These are phyloP conservation scores for Dactylellina drechsleri DNA, from an alignment of 2,329 filamentous ascomycete species.

Conservation along the genomic window DNA sequence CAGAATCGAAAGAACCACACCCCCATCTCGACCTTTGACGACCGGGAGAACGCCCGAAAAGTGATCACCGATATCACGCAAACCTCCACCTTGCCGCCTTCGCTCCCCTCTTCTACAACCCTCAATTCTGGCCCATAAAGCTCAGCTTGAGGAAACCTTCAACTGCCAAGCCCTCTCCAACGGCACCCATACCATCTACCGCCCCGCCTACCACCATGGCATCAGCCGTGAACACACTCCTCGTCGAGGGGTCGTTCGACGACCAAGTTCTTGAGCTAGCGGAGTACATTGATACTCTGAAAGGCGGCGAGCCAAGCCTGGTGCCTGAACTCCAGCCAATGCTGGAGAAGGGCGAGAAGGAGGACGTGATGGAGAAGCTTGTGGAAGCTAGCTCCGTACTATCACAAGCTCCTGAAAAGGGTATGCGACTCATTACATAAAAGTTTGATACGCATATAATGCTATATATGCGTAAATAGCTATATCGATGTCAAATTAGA, in stretches of 20 bases:
- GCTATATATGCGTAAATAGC: constrained; percentile 26
- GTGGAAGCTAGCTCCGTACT: constrained; percentile 80
- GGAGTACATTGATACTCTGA: constrained; percentile 86
- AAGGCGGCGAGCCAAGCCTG: constrained; percentile 68
- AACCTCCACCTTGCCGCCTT: not conserved
- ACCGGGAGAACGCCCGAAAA: not conserved
- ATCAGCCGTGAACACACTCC: constrained; percentile 63
- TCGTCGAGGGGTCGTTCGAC: constrained; percentile 90
- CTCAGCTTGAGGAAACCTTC: no score
- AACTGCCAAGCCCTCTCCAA: no score
- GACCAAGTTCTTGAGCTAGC: constrained; percentile 81
- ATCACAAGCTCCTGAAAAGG: constrained; percentile 89
- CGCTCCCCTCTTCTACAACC: no score
- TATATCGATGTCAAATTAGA: no score
- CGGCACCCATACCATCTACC: not conserved
- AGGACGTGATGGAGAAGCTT: constrained; percentile 88
- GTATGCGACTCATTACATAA: constrained; percentile 60
- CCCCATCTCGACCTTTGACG: constrained; percentile 22
- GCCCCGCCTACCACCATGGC: constrained; percentile 58
- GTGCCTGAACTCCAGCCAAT: constrained; percentile 76
- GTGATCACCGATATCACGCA: constrained; percentile 5
- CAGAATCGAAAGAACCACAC: constrained; percentile 20
- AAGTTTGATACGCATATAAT: constrained; percentile 28
- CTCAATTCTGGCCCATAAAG: no score
- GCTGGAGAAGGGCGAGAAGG: constrained; percentile 76